phyloP scores from a whole-genome alignment of 2,329 filamentous ascomycete species.

The Penicillium psychrosexuale region DNA sequence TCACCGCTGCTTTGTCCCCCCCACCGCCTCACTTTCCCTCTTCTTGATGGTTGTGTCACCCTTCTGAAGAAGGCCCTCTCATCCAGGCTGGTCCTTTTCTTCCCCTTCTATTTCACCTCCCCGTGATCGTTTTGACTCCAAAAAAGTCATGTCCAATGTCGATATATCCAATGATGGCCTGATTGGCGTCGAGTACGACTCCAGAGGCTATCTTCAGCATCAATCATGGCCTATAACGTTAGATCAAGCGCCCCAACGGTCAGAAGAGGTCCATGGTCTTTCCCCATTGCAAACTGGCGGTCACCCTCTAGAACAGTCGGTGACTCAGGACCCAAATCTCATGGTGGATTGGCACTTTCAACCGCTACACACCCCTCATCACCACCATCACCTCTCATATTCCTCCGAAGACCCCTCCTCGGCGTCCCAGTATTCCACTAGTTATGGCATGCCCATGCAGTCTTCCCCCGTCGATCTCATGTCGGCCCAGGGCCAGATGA shows the following conservation, averaged over 20 bases:
- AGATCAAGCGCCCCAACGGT: slow-evolving; percentile 38
- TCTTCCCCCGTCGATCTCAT: slow-evolving; percentile 53
- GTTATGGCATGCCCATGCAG: slow-evolving; percentile 51
- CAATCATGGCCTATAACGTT: slow-evolving; percentile 43
- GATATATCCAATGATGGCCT: slow-evolving; percentile 46
- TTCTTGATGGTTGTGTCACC: slow-evolving; percentile 25
- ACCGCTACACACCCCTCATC: slow-evolving; percentile 35
- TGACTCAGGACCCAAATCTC: slow-evolving; percentile 43
- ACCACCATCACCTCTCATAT: slow-evolving; percentile 40
- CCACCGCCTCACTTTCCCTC: slow-evolving; percentile 38
- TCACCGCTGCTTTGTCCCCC: slow-evolving; percentile 46
- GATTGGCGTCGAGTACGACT: slow-evolving; percentile 48
- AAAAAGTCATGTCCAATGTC: slow-evolving; percentile 44
- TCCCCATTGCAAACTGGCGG: slow-evolving; percentile 45
- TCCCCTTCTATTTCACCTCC: slow-evolving; percentile 28
- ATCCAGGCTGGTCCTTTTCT: slow-evolving; percentile 31
- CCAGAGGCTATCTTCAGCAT: slow-evolving; percentile 45
- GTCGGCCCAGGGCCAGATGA: slow-evolving; percentile 62
- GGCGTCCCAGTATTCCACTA: slow-evolving; percentile 53
- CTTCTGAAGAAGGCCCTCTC: slow-evolving; percentile 29
- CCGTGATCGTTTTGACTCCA: slow-evolving; percentile 31
- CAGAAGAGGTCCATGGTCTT: slow-evolving; percentile 40
- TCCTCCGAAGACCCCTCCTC: slow-evolving; percentile 52
- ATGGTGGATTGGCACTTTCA: slow-evolving; percentile 49
- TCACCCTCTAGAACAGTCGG: slow-evolving; percentile 44